These are phyloP conservation scores for Chamaenerion angustifolium DNA, from an alignment of 345 rosid species.

Conservation along the genomic window DNA sequence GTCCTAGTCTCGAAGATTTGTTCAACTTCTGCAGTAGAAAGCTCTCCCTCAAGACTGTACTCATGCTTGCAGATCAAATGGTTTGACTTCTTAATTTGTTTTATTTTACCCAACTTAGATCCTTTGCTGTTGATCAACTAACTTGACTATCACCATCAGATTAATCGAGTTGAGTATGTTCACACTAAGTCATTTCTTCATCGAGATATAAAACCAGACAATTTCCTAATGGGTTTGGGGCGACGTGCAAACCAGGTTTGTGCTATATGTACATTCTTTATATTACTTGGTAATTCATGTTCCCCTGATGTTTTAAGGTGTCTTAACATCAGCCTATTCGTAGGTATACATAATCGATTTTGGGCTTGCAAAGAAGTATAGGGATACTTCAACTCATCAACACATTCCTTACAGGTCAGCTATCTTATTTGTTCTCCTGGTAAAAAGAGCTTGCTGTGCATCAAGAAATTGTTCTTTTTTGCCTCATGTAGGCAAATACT, in stretches of 20 bases:
- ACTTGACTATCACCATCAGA: constrained; percentile 27
- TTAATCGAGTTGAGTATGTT: constrained; percentile 74
- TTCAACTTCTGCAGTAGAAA: constrained; percentile 82
- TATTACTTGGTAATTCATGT: constrained; percentile 1
- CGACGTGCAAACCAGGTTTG: constrained; percentile 74
- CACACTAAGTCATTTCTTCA: constrained; percentile 82
- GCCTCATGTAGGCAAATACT: too few species aligned
- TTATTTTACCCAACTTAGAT: not conserved
- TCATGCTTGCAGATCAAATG: constrained; percentile 96
- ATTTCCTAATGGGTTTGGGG: constrained; percentile 89
- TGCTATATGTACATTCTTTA: constrained; percentile 5
- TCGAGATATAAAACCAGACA: constrained; percentile 87
- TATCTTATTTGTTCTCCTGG: not conserved
- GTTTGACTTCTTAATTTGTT: constrained; percentile 24
- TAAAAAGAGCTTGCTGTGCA: not conserved
- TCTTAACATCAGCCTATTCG: constrained; percentile 6
- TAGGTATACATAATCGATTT: constrained; percentile 83
- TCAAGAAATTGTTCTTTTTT: too few species aligned
- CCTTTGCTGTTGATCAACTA: too few species aligned
- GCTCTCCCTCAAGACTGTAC: constrained; percentile 74
- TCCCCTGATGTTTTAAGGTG: constrained; percentile 3
- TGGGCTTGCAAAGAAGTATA: constrained; percentile 83
- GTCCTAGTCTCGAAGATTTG: constrained; percentile 90
- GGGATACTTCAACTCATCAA: constrained; percentile 66
- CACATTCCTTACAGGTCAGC: constrained; percentile 82